A percentile compares a stretch with the other conserved stretches of the same genome.
phyloP scores from a whole-genome alignment of 1,284 basidiomycete genomes.

The Stygiomarasmius scandens region DNA sequence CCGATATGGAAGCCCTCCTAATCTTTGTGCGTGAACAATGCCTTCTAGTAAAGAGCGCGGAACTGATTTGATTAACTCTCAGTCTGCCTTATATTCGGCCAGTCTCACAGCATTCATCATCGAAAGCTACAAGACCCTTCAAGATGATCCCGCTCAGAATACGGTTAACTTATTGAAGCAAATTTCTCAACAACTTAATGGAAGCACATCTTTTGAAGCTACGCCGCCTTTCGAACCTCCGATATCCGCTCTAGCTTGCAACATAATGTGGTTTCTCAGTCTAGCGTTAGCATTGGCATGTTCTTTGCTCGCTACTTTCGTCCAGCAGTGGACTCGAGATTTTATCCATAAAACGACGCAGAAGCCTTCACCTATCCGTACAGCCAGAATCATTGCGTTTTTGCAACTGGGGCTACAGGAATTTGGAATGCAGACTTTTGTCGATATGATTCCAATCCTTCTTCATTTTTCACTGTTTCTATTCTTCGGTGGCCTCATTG shows the following conservation, averaged over 20 bases:
- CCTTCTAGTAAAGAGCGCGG: no score
- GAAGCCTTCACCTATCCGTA: not conserved
- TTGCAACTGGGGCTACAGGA: conserved; percentile 8
- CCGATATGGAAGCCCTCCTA: conserved; percentile 8
- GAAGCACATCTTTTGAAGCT: not conserved
- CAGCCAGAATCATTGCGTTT: conserved; percentile 9
- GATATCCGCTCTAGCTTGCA: conserved; percentile 1
- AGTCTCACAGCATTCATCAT: conserved; percentile 16
- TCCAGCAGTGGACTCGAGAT: conserved; percentile 13
- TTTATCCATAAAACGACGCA: conserved; percentile 8
- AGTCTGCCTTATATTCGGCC: conserved; percentile 17
- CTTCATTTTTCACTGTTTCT: conserved; percentile 14
- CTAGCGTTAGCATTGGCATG: conserved; percentile 10
- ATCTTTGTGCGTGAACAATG: conserved; percentile 6
- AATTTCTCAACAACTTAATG: conserved; percentile 10
- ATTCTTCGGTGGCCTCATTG: conserved; percentile 12
- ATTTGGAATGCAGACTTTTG: conserved; percentile 10
- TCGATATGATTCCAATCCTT: conserved; percentile 15
- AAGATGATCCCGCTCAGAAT: conserved; percentile 3
- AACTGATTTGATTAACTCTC: no score
- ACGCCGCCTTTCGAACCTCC: not conserved
- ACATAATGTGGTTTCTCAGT: conserved; percentile 13
- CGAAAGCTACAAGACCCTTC: conserved; percentile 13
- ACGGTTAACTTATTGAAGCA: conserved; percentile 3
- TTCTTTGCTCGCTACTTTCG: conserved; percentile 10